phyloP scores from a whole-genome alignment of 2,329 filamentous ascomycete genomes.

The Coccinonectria pachysandricola region DNA sequence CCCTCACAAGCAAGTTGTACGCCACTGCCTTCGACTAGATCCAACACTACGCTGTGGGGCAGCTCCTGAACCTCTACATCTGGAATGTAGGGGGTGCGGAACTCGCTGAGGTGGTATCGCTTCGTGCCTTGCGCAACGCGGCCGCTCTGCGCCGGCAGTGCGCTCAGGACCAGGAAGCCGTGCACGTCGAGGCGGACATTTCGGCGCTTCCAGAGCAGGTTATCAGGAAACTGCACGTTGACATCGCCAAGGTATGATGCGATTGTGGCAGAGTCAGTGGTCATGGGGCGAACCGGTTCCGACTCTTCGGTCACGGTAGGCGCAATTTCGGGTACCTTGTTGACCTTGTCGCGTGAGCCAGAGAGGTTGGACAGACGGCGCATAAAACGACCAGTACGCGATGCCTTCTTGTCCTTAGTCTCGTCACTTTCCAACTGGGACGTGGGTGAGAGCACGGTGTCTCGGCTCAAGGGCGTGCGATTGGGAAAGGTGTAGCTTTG shows the following conservation, averaged over 20 bases:
- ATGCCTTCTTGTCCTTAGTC: conserved; percentile 38
- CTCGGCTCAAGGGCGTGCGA: conserved; percentile 52
- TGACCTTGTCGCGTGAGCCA: conserved; percentile 33
- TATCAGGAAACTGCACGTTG: conserved; percentile 95
- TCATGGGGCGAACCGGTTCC: conserved; percentile 18
- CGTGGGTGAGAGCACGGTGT: conserved; percentile 28
- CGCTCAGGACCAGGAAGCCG: conserved; percentile 72
- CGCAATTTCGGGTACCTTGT: conserved; percentile 33
- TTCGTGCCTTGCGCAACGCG: conserved; percentile 43
- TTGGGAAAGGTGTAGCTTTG: conserved; percentile 39
- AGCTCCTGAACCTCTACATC: conserved; percentile 90
- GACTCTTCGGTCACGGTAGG: conserved; percentile 41
- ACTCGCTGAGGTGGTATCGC: conserved; percentile 78
- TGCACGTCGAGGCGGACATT: conserved; percentile 76
- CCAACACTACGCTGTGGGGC: conserved; percentile 66
- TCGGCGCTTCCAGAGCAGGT: conserved; percentile 89
- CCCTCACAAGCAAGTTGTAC: conserved; percentile 56
- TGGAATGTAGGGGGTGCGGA: conserved; percentile 67
- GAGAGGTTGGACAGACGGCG: conserved; percentile 47
- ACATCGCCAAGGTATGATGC: conserved; percentile 74
- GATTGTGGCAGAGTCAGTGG: conserved; percentile 29
- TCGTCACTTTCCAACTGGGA: conserved; percentile 37
- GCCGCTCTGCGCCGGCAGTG: conserved; percentile 45
- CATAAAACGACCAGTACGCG: conserved; percentile 47
- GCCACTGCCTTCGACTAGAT: conserved; percentile 50